These are phyloP conservation scores for Candolleomyces aberdarensis DNA, from an alignment of 768 basidiomycete species.

Conservation along the genomic window DNA sequence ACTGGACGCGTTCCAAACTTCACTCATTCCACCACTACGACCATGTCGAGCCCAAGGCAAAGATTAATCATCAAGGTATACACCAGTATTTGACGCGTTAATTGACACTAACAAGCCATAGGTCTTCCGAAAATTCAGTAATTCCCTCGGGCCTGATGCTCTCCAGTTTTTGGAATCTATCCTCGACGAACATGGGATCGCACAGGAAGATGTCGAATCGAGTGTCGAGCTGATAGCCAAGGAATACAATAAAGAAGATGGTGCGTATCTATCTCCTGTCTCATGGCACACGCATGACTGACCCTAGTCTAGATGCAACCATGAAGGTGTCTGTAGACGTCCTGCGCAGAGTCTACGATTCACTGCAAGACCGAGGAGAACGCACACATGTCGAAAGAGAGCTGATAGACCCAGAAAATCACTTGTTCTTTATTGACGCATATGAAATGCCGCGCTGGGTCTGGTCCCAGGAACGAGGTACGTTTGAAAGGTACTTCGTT, in stretches of 20 bases:
- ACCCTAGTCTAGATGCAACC: constrained; percentile 51
- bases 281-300: background rate
- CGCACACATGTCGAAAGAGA: constrained; percentile 51
- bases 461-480: constrained; percentile 82
- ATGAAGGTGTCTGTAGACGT: constrained; percentile 78
- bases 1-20: background rate
- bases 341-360: constrained; percentile 70
- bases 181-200: constrained; percentile 67
- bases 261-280: constrained; percentile 29
- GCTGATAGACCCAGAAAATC: constrained; percentile 72
- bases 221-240: constrained; percentile 80
- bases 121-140: constrained; percentile 88
- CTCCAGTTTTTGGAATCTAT: constrained; percentile 70
- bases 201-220: constrained; percentile 64
- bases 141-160: constrained; percentile 79
- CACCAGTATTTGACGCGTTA: background rate
- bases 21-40: constrained; percentile 4
- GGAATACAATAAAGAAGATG: constrained; percentile 89
- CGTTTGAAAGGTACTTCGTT: constrained; percentile 73
- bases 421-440: constrained; percentile 82
- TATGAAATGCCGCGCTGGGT: constrained; percentile 96
- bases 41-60: constrained; percentile 47
- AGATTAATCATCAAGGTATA: constrained; percentile 46
- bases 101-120: constrained; percentile 20
- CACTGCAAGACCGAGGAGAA: constrained; percentile 65